A percentile compares a stretch with the other conserved stretches of the same genome.
phyloP scores from a whole-genome alignment of 345 rosid genomes.

The Brassica incana region DNA sequence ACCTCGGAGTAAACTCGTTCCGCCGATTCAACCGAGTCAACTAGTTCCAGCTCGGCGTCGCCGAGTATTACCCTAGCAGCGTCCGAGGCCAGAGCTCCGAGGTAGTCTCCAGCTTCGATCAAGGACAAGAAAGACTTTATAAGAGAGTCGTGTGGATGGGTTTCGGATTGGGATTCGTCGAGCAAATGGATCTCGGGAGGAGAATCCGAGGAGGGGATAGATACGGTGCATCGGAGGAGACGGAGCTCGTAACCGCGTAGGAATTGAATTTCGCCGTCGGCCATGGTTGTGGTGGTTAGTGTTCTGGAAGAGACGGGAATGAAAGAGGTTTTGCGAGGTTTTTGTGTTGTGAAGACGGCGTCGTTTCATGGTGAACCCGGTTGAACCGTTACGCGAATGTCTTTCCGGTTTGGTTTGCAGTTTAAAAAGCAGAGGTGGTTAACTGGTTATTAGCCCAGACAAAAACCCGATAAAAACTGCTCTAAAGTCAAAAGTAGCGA shows the following conservation, averaged over 20 bases:
- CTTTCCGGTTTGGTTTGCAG: slow-evolving; percentile 7
- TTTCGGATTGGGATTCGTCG: slow-evolving; percentile 5
- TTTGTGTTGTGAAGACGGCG: slow-evolving; percentile 1
- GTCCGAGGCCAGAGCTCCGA: slow-evolving; percentile 56
- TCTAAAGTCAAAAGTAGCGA: background rate
- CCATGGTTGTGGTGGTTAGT: slow-evolving; percentile 32
- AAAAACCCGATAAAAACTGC: background rate
- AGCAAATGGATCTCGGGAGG: slow-evolving; percentile 7
- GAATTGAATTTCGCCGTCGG: slow-evolving; percentile 38
- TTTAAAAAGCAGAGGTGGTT: background rate
- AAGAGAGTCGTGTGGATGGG: slow-evolving; percentile 40
- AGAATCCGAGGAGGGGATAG: slow-evolving; percentile 27
- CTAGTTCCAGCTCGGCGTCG: slow-evolving; percentile 34
- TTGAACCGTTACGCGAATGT: background rate
- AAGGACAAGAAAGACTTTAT: slow-evolving; percentile 50
- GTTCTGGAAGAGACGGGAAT: background rate
- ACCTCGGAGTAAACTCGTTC: slow-evolving; percentile 54
- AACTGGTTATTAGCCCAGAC: background rate
- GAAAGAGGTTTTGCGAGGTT: slow-evolving; percentile 14
- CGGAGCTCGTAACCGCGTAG: slow-evolving; percentile 81
- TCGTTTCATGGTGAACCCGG: slow-evolving; percentile 1
- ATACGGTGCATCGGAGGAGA: slow-evolving; percentile 57
- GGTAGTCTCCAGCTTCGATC: slow-evolving; percentile 74
- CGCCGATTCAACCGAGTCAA: slow-evolving; percentile 48
- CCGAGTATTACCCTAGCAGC: slow-evolving; percentile 41